Percentiles rank a stretch among this genome's conserved stretches.
Evolutionary conservation across 2,329 filamentous ascomycete genomes (phyloP).

Genomic region (Keithomyces neogunnii): DNA sequence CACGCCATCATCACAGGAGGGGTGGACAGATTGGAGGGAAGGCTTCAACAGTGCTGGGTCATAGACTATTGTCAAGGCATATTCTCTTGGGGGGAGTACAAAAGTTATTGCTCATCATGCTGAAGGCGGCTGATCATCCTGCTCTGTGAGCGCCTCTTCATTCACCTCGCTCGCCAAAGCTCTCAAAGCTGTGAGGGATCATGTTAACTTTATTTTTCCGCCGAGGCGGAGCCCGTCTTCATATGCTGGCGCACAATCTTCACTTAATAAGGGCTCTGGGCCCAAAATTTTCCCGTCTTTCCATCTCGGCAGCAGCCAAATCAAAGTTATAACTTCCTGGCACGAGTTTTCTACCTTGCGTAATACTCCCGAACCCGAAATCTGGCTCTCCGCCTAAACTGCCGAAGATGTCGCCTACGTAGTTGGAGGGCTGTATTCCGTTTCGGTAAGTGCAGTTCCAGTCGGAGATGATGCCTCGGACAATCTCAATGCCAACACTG

Average conservation of each 20-base stretch:
- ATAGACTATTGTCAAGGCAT: neutral
- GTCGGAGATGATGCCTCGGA: conserved; percentile 50
- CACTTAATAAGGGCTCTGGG: conserved; percentile 14
- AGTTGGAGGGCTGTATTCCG: conserved; percentile 54
- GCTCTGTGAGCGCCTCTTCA: too few relatives aligned
- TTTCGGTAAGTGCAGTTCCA: conserved; percentile 52
- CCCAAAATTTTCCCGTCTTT: conserved; percentile 16
- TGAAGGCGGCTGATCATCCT: too few relatives aligned
- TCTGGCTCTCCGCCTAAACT: conserved; percentile 57
- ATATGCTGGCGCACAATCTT: neutral
- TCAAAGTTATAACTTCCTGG: conserved; percentile 10
- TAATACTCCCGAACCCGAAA: conserved; percentile 49
- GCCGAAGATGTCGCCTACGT: conserved; percentile 64
- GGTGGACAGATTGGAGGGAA: conserved; percentile 21
- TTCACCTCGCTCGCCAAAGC: too few relatives aligned
- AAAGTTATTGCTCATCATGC: too few relatives aligned
- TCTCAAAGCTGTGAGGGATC: neutral
- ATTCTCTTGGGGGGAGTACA: neutral
- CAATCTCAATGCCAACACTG: conserved; percentile 54
- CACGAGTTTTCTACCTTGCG: conserved; percentile 24
- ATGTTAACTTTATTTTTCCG: neutral
- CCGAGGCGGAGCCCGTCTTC: neutral
- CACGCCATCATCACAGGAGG: conserved; percentile 15
- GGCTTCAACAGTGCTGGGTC: neutral
- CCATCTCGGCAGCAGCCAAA: conserved; percentile 21